These are phyloP conservation scores for Noccaea caerulescens DNA, from an alignment of 345 rosid genomes.

Conservation along the genomic window DNA sequence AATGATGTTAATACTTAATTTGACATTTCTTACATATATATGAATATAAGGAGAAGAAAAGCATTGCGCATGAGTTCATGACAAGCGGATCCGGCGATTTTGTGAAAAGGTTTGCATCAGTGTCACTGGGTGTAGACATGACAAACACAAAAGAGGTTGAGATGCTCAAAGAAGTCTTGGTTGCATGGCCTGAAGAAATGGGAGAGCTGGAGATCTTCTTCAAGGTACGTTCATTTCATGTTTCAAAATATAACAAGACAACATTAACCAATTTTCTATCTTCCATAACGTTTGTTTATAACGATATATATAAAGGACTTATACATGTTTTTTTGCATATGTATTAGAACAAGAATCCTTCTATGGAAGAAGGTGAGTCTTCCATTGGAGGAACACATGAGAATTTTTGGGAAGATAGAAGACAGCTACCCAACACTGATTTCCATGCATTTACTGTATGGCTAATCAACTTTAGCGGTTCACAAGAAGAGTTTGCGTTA, in stretches of 20 bases:
- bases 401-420: slow-evolving; percentile 5
- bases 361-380: slow-evolving; percentile 1
- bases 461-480: slow-evolving; percentile 12
- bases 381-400: not conserved
- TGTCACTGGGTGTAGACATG: slow-evolving; percentile 26
- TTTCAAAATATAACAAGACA: not conserved
- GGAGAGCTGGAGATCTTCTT: slow-evolving; percentile 10
- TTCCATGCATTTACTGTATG: not conserved
- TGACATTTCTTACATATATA: slow-evolving; percentile 12
- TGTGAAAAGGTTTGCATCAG: not conserved
- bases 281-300: not conserved
- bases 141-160: slow-evolving; percentile 17
- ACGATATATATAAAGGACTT: not conserved
- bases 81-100: not conserved
- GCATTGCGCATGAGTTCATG: slow-evolving; percentile 9
- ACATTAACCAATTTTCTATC: not conserved
- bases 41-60: slow-evolving; percentile 4
- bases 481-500: slow-evolving; percentile 15
- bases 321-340: not conserved
- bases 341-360: not conserved
- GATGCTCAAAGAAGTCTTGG: slow-evolving; percentile 3
- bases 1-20: not conserved
- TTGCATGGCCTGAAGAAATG: slow-evolving; percentile 7
- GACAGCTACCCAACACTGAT: not conserved
- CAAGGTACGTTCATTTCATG: slow-evolving; percentile 24